phyloP scores from a whole-genome alignment of 495 filamentous ascomycete species.

The Penicillium goetzii region DNA sequence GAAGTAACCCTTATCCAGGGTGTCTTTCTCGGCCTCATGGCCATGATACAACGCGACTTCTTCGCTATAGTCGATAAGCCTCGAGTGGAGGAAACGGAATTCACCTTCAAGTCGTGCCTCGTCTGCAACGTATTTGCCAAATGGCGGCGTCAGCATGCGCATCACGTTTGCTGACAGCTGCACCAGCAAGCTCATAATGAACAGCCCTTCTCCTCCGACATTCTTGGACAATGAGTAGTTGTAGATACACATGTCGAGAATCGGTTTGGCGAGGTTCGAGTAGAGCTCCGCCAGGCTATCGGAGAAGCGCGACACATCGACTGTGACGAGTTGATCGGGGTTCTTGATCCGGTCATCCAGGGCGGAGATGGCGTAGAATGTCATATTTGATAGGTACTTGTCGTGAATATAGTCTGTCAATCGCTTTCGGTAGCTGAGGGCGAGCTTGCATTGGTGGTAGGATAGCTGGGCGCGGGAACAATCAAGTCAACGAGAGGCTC shows the following conservation, averaged over 20 bases:
- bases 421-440: slow-evolving; percentile 87
- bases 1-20: slow-evolving; percentile 96
- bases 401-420: slow-evolving; percentile 92
- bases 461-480: slow-evolving; percentile 64
- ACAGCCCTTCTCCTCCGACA: slow-evolving; percentile 90
- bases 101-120: slow-evolving; percentile 94
- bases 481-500: slow-evolving; percentile 15
- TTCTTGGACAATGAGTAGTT: slow-evolving; percentile 90
- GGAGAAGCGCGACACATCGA: slow-evolving; percentile 94
- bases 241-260: slow-evolving; percentile 94
- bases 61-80: slow-evolving; percentile 92
- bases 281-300: slow-evolving; percentile 94
- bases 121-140: slow-evolving; percentile 97
- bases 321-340: slow-evolving; percentile 94
- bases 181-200: slow-evolving; percentile 92
- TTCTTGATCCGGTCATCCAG: slow-evolving; percentile 98
- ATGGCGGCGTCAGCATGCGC: slow-evolving; percentile 94
- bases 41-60: slow-evolving; percentile 92
- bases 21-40: slow-evolving; percentile 96
- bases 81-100: slow-evolving; percentile 92
- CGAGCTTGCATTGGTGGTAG: slow-evolving; percentile 94
- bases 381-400: slow-evolving; percentile 92
- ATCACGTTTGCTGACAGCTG: slow-evolving; percentile 91
- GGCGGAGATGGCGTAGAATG: slow-evolving; percentile 94
- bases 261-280: slow-evolving; percentile 94